Evolutionary conservation across 2,329 filamentous ascomycete genomes (phyloP).

Genomic region (Claviceps spartinae): DNA sequence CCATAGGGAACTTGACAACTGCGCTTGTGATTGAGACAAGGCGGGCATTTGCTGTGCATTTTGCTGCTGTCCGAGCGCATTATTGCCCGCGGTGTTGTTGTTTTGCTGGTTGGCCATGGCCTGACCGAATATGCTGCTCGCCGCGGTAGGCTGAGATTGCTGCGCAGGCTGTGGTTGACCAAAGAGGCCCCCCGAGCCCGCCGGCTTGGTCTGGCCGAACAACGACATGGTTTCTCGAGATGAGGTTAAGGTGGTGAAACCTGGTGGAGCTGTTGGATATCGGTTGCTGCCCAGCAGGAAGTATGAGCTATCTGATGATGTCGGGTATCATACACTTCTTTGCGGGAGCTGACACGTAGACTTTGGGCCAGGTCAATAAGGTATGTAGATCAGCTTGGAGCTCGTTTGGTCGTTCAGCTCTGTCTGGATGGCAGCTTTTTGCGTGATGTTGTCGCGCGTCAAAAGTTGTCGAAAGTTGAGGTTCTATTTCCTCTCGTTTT

Average conservation of each 20-base stretch:
- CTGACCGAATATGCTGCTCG: constrained; percentile 17
- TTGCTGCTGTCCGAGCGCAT: constrained; percentile 21
- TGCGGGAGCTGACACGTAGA: background rate
- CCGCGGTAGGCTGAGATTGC: constrained; percentile 15
- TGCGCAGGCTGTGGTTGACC: constrained; percentile 24
- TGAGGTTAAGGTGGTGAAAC: background rate
- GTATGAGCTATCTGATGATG: no score
- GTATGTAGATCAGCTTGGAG: background rate
- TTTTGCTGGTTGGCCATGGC: constrained; percentile 25
- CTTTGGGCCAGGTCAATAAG: no score
- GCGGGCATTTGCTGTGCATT: constrained; percentile 29
- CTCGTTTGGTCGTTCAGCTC: background rate
- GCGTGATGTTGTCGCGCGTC: constrained; percentile 4
- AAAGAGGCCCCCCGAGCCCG: constrained; percentile 21
- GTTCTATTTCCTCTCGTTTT: background rate
- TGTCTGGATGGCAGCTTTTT: constrained; percentile 1
- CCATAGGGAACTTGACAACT: constrained; percentile 38
- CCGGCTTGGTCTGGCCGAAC: constrained; percentile 27
- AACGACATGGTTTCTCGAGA: constrained; percentile 17
- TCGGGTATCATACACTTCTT: no score
- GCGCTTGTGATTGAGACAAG: constrained; percentile 31
- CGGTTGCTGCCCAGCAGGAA: no score
- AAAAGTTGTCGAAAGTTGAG: background rate
- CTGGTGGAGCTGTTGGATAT: constrained; percentile 1
- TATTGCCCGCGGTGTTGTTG: constrained; percentile 17